These are phyloP conservation scores for Stylosanthes scabra DNA, from an alignment of 331 rosid genomes.

Conservation along the genomic window DNA sequence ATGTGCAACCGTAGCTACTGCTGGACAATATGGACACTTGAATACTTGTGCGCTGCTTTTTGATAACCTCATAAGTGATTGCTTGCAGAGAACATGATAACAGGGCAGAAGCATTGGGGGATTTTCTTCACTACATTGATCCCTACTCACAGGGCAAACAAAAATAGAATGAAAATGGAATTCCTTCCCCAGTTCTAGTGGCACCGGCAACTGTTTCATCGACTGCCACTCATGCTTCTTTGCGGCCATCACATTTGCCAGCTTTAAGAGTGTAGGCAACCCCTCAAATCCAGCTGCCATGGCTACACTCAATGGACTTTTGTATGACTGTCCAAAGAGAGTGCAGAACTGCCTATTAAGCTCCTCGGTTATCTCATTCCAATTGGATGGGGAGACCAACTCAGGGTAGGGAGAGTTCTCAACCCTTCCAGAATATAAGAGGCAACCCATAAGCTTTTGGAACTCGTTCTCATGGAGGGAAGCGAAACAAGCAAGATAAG, in stretches of 20 bases:
- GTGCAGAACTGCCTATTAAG: constrained; percentile 69
- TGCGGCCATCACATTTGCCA: constrained; percentile 82
- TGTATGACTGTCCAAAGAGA: constrained; percentile 65
- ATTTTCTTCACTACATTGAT: constrained; percentile 82
- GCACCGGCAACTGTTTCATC: constrained; percentile 82
- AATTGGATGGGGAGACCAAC: constrained; percentile 58
- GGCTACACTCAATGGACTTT: constrained; percentile 69
- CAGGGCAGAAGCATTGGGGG: constrained; percentile 90
- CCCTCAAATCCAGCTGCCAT: constrained; percentile 85
- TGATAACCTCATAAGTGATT: constrained; percentile 72
- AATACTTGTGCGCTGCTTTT: constrained; percentile 69
- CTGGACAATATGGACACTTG: constrained; percentile 88
- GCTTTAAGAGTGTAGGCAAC: constrained; percentile 78
- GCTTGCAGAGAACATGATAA: constrained; percentile 88
- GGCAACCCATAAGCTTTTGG: constrained; percentile 89
- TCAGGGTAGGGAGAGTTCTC: constrained; percentile 72
- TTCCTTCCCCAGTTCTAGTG: constrained; percentile 83
- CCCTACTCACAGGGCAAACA: constrained; percentile 93
- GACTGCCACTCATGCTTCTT: constrained; percentile 91
- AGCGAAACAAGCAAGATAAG: constrained; percentile 71
- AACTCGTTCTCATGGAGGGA: constrained; percentile 68
- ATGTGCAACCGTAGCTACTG: constrained; percentile 51
- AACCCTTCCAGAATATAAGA: constrained; percentile 71
- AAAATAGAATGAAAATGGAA: constrained; percentile 89
- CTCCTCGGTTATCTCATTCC: constrained; percentile 78